Percentiles rank a stretch among this genome's conserved stretches.
These are phyloP conservation scores for Solanum boliviense DNA, from an alignment of 257 asterid species.

Conservation along the genomic window DNA sequence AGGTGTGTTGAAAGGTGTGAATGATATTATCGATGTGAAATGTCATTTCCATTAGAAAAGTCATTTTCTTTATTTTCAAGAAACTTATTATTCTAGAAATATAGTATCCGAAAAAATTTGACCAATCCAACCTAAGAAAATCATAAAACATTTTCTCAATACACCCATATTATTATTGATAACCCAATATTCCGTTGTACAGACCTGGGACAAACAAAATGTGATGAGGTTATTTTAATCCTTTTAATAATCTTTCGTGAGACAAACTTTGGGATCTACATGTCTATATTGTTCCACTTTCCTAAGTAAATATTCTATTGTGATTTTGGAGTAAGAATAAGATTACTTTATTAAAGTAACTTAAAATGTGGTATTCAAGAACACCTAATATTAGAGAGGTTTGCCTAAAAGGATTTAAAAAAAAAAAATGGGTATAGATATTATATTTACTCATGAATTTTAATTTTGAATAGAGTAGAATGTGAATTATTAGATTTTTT, in stretches of 20 bases:
- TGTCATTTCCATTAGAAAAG: background rate
- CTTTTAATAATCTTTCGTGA: background rate
- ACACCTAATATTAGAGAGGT: background rate
- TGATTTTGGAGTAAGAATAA: background rate
- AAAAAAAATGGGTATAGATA: background rate
- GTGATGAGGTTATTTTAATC: background rate
- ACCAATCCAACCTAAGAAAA: background rate
- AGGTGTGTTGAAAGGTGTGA: background rate
- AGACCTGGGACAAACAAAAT: background rate
- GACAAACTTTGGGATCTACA: background rate
- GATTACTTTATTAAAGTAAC: background rate
- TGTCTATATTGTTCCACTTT: background rate
- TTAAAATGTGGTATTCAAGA: background rate
- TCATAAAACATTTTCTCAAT: background rate
- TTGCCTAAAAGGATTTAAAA: background rate
- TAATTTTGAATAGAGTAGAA: background rate
- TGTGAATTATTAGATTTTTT: background rate
- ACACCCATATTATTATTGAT: background rate
- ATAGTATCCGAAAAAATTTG: background rate
- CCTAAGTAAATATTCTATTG: background rate
- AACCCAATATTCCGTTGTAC: background rate
- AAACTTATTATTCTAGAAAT: background rate
- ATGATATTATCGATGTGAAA: background rate
- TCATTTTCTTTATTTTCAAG: background rate
- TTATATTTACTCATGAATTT: background rate